Percentiles rank a stretch among this genome's conserved stretches.
Evolutionary conservation across 345 rosid genomes (phyloP).

Genomic region (Melaleuca quinquenervia): DNA sequence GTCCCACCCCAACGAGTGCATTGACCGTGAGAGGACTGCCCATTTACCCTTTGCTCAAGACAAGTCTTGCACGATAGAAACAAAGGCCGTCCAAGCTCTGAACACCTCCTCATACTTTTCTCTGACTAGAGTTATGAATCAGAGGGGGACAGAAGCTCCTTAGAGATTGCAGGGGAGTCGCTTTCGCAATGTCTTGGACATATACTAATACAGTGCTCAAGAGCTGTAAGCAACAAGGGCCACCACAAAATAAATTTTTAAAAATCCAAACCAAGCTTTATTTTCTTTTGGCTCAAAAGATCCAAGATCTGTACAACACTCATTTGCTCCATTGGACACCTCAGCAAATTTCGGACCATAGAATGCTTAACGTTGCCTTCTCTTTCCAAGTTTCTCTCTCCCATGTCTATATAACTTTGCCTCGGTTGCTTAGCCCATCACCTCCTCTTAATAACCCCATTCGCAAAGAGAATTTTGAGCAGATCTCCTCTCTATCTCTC

Average conservation of each 20-base stretch:
- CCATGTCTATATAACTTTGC: background rate
- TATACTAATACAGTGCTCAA: background rate
- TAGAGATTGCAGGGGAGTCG: background rate
- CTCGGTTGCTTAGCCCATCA: background rate
- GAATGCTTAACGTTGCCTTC: background rate
- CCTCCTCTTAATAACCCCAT: background rate
- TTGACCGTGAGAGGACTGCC: background rate
- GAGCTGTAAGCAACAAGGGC: background rate
- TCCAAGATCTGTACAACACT: background rate
- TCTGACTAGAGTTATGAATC: background rate
- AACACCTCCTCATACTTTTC: background rate
- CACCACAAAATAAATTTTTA: background rate
- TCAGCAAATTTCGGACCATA: background rate
- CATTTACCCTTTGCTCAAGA: background rate
- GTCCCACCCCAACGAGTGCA: background rate
- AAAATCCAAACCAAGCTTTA: background rate
- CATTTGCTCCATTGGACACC: background rate
- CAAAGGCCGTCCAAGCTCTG: background rate
- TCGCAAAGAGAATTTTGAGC: background rate
- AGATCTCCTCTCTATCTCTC: background rate
- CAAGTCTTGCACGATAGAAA: background rate
- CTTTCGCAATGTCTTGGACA: background rate
- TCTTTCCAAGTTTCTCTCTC: background rate
- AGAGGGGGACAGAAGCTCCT: background rate
- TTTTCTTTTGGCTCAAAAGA: background rate